phyloP scores from a whole-genome alignment of 495 filamentous ascomycete species.

The Xylaria cubensis region DNA sequence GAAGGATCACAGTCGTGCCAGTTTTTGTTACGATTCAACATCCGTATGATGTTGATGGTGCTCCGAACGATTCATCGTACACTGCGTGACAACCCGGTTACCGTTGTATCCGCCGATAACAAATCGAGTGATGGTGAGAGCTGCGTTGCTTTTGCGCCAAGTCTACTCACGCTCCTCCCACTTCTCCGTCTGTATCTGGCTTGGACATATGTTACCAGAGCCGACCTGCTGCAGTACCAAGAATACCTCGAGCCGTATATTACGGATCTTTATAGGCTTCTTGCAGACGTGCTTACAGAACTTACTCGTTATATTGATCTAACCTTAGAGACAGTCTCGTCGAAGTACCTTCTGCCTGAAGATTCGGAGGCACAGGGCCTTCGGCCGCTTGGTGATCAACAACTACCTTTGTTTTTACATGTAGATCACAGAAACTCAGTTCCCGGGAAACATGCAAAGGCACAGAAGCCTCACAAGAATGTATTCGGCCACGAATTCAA shows the following conservation, averaged over 20 bases:
- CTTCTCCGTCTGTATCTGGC: conserved; percentile 53
- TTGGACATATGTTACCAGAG: conserved; percentile 49
- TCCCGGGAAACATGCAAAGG: conserved; percentile 25
- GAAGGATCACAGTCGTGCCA: conserved; percentile 63
- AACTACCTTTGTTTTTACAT: conserved; percentile 35
- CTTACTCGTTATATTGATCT: conserved; percentile 42
- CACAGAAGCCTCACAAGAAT: conserved; percentile 37
- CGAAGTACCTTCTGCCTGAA: conserved; percentile 46
- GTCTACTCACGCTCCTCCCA: conserved; percentile 43
- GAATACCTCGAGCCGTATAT: conserved; percentile 50
- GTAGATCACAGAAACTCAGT: conserved; percentile 11
- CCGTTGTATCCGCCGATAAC: conserved; percentile 16
- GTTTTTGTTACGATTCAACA: conserved; percentile 80
- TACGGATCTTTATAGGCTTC: conserved; percentile 45
- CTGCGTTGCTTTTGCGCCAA: conserved; percentile 30
- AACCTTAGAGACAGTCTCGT: conserved; percentile 33
- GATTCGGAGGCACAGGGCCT: conserved; percentile 52
- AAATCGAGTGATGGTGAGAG: conserved; percentile 32
- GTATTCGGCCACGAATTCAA: conserved; percentile 39
- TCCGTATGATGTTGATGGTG: conserved; percentile 79
- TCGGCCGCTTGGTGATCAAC: conserved; percentile 44
- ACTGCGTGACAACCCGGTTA: conserved; percentile 57
- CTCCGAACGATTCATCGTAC: conserved; percentile 74
- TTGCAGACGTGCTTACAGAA: conserved; percentile 45
- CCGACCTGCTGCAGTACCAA: conserved; percentile 47